Base-by-base conservation (phyloP, 495 filamentous ascomycete genomes). In the Trypethelium eluteriae region DNA sequence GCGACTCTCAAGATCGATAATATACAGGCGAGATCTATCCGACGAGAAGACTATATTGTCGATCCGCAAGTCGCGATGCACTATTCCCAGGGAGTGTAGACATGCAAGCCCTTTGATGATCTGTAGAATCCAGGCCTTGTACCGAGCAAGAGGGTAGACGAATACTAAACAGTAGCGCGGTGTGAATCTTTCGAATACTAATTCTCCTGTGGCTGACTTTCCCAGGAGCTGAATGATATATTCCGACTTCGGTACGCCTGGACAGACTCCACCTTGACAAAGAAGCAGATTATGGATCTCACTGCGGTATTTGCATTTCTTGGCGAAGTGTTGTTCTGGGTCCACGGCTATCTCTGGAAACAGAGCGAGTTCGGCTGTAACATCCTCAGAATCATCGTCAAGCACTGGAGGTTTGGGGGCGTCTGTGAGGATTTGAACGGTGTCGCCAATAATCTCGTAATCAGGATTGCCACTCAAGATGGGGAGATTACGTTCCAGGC, bases 1-100 rank as follows among this genome's bases (percentile, higher is more conserved):
- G 1, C 72, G 70, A 56, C 74, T 69, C 66, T 75, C 74, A 7
- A 75, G 69, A 41, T 75, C 74, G 64, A 68, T 71, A 61, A 74
- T 63, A 7, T 71, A 47, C 38, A 74, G 47, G 14, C 70, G 65
- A 12, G 34, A 12, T 12, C 64, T 66, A 63, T 73, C 71, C 9
- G 64, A 1, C 4, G 69, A 63, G 44, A 75, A 75, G 38, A 75
- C 47, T 11, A 61, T 25, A 64, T 75, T 75, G 63, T 73, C 73
- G 64, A 70, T 65, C 41, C 71, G 73, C 2, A 75, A 63, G 47
- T 75, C 74, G 25, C 72, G 72, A 57, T 75, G 74, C 11, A 75
- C 69, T 63, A 75, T 75, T 69, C 49, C 49, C 39, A 71, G 44
- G 0, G 73, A 70, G 50, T 76, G 74, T 10, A 76, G 68, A 32